phyloP scores from a whole-genome alignment of 164 flowering plant species.

The Aristolochia fimbriata region DNA sequence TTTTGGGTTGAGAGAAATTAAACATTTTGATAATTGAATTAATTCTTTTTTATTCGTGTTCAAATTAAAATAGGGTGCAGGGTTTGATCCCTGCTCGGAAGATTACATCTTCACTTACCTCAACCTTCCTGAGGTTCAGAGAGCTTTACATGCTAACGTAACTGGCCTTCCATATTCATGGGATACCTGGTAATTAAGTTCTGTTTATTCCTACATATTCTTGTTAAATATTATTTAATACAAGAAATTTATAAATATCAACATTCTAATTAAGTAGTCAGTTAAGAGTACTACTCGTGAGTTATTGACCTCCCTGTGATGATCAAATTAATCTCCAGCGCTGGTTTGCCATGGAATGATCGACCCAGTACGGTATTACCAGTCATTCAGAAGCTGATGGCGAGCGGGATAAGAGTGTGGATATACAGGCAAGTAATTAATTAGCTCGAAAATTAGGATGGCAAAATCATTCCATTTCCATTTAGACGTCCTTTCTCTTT shows the following conservation, averaged over 20 bases:
- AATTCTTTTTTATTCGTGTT: constrained; percentile 24
- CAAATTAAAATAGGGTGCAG: neutral
- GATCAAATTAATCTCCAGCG: too few relatives aligned
- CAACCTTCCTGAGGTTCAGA: constrained; percentile 31
- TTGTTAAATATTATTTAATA: too few relatives aligned
- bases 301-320: neutral
- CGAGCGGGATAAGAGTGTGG: constrained; percentile 25
- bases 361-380: constrained; percentile 21
- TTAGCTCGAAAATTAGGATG: neutral
- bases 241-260: too few relatives aligned
- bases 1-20: too few relatives aligned
- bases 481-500: neutral
- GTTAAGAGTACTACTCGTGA: too few relatives aligned
- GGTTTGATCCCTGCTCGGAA: constrained; percentile 33
- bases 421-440: constrained; percentile 25
- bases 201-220: neutral
- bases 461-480: too few relatives aligned
- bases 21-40: too few relatives aligned
- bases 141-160: constrained; percentile 24
- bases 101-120: constrained; percentile 18
- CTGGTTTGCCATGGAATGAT: constrained; percentile 18
- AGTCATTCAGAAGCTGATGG: constrained; percentile 20
- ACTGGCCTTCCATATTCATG: constrained; percentile 16
- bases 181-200: constrained; percentile 25
- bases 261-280: too few relatives aligned